Percentiles rank a stretch among this genome's conserved stretches.
These are phyloP conservation scores for Calendula officinalis DNA, from an alignment of 129 eudicot genomes.

Conservation along the genomic window DNA sequence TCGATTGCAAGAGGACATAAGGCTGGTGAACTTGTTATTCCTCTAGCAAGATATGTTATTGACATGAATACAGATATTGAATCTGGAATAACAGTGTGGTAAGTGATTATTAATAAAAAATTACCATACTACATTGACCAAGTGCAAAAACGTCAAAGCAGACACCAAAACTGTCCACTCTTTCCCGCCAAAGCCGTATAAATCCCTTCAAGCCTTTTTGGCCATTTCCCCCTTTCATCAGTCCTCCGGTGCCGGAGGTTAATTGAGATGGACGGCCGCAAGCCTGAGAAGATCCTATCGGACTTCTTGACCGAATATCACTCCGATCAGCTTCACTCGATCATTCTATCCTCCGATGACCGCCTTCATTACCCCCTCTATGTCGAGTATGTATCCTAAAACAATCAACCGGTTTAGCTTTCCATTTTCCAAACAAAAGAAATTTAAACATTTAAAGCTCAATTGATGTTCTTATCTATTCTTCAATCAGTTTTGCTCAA, in stretches of 20 bases:
- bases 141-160: slow-evolving; percentile 1
- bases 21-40: slow-evolving; percentile 82
- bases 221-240: not conserved
- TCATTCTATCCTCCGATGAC: slow-evolving; percentile 62
- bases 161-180: not conserved
- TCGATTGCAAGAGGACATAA: slow-evolving; percentile 79
- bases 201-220: not conserved
- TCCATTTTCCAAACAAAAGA: not conserved
- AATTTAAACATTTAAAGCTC: not conserved
- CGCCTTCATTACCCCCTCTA: slow-evolving; percentile 84
- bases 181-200: slow-evolving; percentile 36
- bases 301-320: slow-evolving; percentile 41
- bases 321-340: slow-evolving; percentile 49
- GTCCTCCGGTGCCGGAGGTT: slow-evolving; percentile 10
- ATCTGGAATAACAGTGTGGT: slow-evolving; percentile 46
- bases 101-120: slow-evolving; percentile 19
- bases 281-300: slow-evolving; percentile 37
- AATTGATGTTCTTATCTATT: not conserved
- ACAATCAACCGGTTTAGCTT: not conserved
- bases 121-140: not conserved
- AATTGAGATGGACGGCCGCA: slow-evolving; percentile 27
- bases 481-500: slow-evolving; percentile 65
- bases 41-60: slow-evolving; percentile 74
- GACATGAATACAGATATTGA: slow-evolving; percentile 57
- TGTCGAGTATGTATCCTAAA: slow-evolving; percentile 57